Evolutionary conservation across 345 rosid species (phyloP).

Genomic region (Raphanus sativus): DNA sequence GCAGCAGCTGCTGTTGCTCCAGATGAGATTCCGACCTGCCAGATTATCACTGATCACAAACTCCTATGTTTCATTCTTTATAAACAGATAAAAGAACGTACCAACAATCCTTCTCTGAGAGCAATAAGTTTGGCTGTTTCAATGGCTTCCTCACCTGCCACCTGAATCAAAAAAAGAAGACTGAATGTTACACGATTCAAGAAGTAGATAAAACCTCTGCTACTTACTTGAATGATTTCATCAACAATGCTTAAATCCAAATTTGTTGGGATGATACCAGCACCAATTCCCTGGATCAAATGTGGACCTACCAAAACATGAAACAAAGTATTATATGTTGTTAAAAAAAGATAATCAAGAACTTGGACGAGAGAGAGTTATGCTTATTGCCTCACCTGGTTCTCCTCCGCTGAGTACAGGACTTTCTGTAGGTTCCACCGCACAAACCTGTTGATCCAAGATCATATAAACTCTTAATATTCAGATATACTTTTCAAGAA

Average conservation of each 20-base stretch:
- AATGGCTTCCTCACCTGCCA: slow-evolving; percentile 50
- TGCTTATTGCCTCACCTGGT: slow-evolving; percentile 22
- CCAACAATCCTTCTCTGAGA: slow-evolving; percentile 59
- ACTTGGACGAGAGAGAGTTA: background rate
- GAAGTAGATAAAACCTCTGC: background rate
- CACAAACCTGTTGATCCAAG: slow-evolving; percentile 29
- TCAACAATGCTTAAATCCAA: slow-evolving; percentile 62
- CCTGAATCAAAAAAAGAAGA: slow-evolving; percentile 33
- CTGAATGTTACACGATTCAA: background rate
- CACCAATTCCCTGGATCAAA: slow-evolving; percentile 70
- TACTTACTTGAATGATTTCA: slow-evolving; percentile 75
- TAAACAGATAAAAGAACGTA: background rate
- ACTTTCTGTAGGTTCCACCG: slow-evolving; percentile 41
- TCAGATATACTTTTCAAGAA: background rate
- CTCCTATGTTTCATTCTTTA: background rate
- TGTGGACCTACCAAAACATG: slow-evolving; percentile 41
- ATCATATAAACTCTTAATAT: background rate
- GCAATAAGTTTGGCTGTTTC: slow-evolving; percentile 55
- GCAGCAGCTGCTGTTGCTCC: slow-evolving; percentile 68
- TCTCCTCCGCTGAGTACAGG: slow-evolving; percentile 37
- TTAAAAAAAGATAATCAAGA: background rate
- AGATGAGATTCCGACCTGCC: slow-evolving; percentile 73
- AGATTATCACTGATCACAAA: background rate
- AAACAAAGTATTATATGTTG: background rate
- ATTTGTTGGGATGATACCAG: slow-evolving; percentile 77